Percentiles rank a stretch among this genome's conserved stretches.
These are phyloP conservation scores for Hordeum vulgare DNA, from an alignment of 176 grass and related monocot species.

Conservation along the genomic window DNA sequence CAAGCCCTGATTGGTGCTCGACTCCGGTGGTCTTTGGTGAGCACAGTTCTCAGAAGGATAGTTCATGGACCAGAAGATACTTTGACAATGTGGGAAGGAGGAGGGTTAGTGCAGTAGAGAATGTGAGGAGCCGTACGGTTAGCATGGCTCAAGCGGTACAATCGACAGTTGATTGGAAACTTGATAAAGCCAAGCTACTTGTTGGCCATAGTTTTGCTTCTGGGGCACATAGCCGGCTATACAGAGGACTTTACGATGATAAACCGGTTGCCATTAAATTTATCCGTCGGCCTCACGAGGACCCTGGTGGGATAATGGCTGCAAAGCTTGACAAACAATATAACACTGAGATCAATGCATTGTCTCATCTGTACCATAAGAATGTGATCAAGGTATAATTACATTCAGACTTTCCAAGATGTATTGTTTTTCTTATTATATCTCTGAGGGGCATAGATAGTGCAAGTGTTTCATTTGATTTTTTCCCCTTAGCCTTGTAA, in stretches of 20 bases:
- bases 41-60: constrained; percentile 33
- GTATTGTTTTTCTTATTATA: neutral
- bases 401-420: neutral
- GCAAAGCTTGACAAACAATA: constrained; percentile 58
- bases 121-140: constrained; percentile 3
- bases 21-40: constrained; percentile 4
- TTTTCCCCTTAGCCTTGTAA: neutral
- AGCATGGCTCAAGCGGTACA: constrained; percentile 32
- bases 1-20: constrained; percentile 14
- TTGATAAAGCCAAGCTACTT: constrained; percentile 45
- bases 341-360: constrained; percentile 57
- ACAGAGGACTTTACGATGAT: constrained; percentile 61
- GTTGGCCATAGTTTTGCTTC: constrained; percentile 54
- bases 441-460: neutral
- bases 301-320: constrained; percentile 49
- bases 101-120: constrained; percentile 43
- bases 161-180: constrained; percentile 47
- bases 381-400: constrained; percentile 75
- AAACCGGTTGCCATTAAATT: constrained; percentile 71
- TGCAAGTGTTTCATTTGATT: neutral
- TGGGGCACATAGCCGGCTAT: constrained; percentile 55
- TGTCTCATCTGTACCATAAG: constrained; percentile 60
- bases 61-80: constrained; percentile 23
- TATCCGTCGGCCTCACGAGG: constrained; percentile 49
- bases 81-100: constrained; percentile 44